Base-by-base conservation (phyloP, 495 filamentous ascomycete species). In the Lentithecium fluviatile region DNA sequence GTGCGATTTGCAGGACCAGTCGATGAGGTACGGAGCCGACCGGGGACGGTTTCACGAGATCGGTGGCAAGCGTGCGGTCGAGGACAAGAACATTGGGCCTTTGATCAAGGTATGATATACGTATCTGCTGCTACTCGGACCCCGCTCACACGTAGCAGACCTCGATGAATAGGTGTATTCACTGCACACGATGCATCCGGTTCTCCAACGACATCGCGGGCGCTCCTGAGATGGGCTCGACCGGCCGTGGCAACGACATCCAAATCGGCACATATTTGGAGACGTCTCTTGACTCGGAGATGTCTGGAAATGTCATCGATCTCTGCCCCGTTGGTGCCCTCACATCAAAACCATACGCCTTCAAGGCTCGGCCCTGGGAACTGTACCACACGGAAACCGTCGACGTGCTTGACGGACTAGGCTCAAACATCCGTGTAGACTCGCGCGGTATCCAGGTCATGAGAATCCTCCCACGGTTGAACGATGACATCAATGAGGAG, bases 101-200 rank as follows among this genome's bases (percentile, higher is more conserved):
- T 75, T 98, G 57, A 87, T 98, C 73, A 98, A 98, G 74, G 76
- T 77, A 56, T 21, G 59, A 24, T n/a, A 13, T 36, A 25, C n/a
- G 13, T 10, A 11, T 15, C 17, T 57, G 11, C 19, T n/a, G 36
- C n/a, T 11, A 8, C 23, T 8, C 12, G 25, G 32, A 24, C 11
- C 37, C 7, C 17, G 46, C 63, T 66, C 19, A 71, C 48, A 63
- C 15, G 32, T 26, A 24, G 10, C 48, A 75, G 81, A 98, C 94
- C 15, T 97, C 95, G n/a, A 98, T 98, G 94, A 98, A 97, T 78
- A 81, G 94, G 70, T 98, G 94, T 78, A 98, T 98, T 71, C 94
- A 98, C 77, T 98, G 94, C 79, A 97, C 94, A 66, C 85, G 94
- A 70, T 98, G 94, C 76, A 84, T 98, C 62, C 91, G 94, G 66